Conservation (phyloP, 2,329 filamentous ascomycete genomes). For the Paramyrothecium roridum region DNA sequence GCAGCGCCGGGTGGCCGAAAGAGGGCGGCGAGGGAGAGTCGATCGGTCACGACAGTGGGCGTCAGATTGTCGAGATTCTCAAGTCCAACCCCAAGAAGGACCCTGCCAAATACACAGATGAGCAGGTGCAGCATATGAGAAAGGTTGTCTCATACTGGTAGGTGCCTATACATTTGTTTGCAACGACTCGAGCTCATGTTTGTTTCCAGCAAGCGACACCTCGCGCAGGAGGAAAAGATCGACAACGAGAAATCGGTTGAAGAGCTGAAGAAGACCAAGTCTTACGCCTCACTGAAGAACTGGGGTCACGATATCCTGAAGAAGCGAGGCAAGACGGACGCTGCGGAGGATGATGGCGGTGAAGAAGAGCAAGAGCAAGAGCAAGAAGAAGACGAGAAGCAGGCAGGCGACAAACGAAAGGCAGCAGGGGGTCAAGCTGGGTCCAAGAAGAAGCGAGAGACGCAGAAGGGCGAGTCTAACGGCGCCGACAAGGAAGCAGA, state of each 20-base stretch:
- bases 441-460: conserved; percentile 28
- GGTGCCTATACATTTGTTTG: conserved; percentile 5
- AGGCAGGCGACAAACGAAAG: conserved; percentile 23
- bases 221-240: conserved; percentile 59
- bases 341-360: conserved; percentile 7
- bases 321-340: conserved; percentile 15
- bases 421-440: conserved; percentile 14
- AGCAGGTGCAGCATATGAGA: conserved; percentile 56
- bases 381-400: conserved; percentile 7
- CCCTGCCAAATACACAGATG: conserved; percentile 52
- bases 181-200: neutral
- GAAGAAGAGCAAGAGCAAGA: conserved; percentile 1
- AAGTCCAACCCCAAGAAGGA: conserved; percentile 59
- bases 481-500: conserved; percentile 11
- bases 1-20: conserved; percentile 57
- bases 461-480: conserved; percentile 15
- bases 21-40: conserved; percentile 57
- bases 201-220: conserved; percentile 51
- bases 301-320: conserved; percentile 57
- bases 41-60: conserved; percentile 60
- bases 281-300: conserved; percentile 60
- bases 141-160: conserved; percentile 60
- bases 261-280: conserved; percentile 45
- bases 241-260: conserved; percentile 49
- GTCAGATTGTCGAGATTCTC: conserved; percentile 61